Evolutionary conservation across 495 filamentous ascomycete species (phyloP), one percentile per base, ranked within the genome.

Genomic region (Annulohypoxylon stygium): DNA sequence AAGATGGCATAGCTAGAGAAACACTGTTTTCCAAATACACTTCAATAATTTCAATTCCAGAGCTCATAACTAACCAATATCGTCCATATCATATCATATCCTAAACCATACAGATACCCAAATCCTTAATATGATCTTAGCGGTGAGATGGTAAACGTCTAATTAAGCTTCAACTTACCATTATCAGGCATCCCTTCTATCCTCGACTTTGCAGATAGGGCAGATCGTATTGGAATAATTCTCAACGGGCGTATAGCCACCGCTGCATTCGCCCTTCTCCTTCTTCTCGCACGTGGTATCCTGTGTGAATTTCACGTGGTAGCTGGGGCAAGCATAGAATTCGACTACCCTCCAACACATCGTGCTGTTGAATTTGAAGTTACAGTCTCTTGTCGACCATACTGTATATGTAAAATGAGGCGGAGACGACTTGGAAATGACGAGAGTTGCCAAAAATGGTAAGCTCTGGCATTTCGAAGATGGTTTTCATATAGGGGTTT

Each of bases 141-240:
- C 30, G 18, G 14, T 10, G 23, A 10, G 9, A 18, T n/a, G 8
- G 16, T 20, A 1, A 5, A 55, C 9, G 14, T 11, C 18, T 10
- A 23, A 34, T 18, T 16, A 16, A 23, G 4, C 12, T 39, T 34
- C 0, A 23, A 41, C 55, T 59, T 39, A 59, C 33, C 2, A 53
- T 53, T 11, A 53, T 30, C 34, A 41, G 1, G 18, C 18, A 50
- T 26, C 50, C 10, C 55, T 67, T 20, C 65, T 60, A 26, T 67
- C 65, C 8, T 61, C 43, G 10, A 23, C 55, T 0, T 41, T 50
- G 54, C 65, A 67, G 26, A 20, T 60, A 41, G 65, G 65, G 12
- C 65, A 67, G 18, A 60, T 59, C 2, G 16, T 16, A 12, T 7
- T 23, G 11, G 26, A 33, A n/a, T 67, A 59, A 1, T 5, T 3